Base-by-base conservation (phyloP, 257 asterid species). In the Plantago ovata region DNA sequence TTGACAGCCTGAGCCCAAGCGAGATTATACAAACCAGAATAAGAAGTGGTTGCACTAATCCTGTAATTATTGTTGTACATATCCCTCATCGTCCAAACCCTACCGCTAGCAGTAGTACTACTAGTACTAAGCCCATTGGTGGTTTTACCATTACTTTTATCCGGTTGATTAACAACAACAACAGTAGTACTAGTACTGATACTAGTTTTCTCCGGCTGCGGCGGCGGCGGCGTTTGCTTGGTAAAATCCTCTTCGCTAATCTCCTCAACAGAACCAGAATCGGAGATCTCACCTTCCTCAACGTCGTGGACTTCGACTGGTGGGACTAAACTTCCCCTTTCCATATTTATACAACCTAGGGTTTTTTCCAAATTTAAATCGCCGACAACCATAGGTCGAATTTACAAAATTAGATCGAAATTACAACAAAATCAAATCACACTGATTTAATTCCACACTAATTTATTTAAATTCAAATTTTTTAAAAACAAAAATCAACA, bases 1-100 rank as follows among this genome's bases (percentile, higher is more conserved):
- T 82, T 88, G 36, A 93, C 98, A 1, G 95, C 98, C 71, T 87
- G 95, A 39, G 94, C 94, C 98, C 98, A 93, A 33, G 98, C 98
- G 63, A 93, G 66, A 72, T 84, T 93, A 71, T 85, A 72, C 73
- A 89, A 69, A 56, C 94, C 94, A 43, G 91, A 60, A 54, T 82
- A 79, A 10, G 78, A 81, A 60, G 82, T 70, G 58, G 75, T 69
- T 7, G 95, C 48, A 42, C 77, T 53, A 24, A 84, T 58, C 72
- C 69, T 95, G 71, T 89, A 93, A 64, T 8, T 28, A 3, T 28
- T 28, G 36, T 82, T 81, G 68, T 71, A 82, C 62, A 82, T 61
- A 73, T 93, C 96, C 60, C 70, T 76, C 89, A 93, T 80, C 52
- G 93, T 72, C 97, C 93, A 93, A 73, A 82, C 84, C 80, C 89